Evolutionary conservation across 2,329 filamentous ascomycete species (phyloP), one percentile per base, ranked within the genome.

Genomic region (Diaporthe caulivora): DNA sequence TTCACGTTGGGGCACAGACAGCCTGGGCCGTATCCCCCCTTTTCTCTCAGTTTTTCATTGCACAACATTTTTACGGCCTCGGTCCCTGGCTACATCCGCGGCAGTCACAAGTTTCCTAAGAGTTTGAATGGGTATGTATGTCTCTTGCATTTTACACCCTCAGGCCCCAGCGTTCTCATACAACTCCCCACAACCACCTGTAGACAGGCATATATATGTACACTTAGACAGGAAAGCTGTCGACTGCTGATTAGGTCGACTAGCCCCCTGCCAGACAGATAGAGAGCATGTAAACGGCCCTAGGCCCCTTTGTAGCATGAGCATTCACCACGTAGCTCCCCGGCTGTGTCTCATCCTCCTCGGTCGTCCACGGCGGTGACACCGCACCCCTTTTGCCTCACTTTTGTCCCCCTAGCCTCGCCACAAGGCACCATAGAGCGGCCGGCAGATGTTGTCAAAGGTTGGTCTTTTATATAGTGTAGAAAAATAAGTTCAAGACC

Each of bases 251-350:
- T 67, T 53, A 67, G 47, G 47, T 51, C 31, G 31, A 40, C 44
- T n/a, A 44, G 47, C 17, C 47, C 47, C 62, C 31, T 53, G 62
- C 62, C 21, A 53, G 21, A 40, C 17, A 53, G 44, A 29, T 31
- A 67, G 31, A 26, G 37, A 60, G 37, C 31, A 67, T 67, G 47
- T 67, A 67, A 31, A 42, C 4, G 24, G 62, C 44, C 62, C 31
- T 51, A 40, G 47, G 47, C 62, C 29, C 49, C 31, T 53, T 51
- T 18, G 31, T 34, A 40, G 47, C 47, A 40, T 53, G 15, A 26
- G 62, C 29, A 65, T 31, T 53, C 47, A 31, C 17, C 40, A 31
- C 40, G 40, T 13, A 13, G 40, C 37, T 34, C 47, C 47, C 10
- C n/a, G 47, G n/a, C 47, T 8, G 34, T 67, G 62, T 67, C 47